Base-by-base conservation (phyloP, 768 basidiomycete species). In the Hypholoma fasciculare region DNA sequence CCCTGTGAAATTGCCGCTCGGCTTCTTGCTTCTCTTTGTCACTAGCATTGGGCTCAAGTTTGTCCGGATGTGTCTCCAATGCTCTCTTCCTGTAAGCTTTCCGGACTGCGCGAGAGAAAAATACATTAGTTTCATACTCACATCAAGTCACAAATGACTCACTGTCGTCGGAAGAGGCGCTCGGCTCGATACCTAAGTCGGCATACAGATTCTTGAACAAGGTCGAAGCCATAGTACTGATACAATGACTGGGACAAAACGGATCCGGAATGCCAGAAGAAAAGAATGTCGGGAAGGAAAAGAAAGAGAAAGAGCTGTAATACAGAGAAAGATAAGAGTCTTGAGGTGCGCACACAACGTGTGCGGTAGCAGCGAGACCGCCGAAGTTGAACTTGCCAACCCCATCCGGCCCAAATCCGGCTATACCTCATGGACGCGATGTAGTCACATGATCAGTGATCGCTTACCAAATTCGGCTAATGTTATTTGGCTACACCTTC, bases 1-100 rank as follows among this genome's bases (percentile, higher is more conserved):
- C 88, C 77, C 79, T 77, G 65, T 82, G 85, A 63, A 90, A 90
- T 60, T 78, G 79, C 39, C 78, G 77, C 64, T 83, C 82, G 7
- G 87, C 83, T 17, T 66, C 74, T 55, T 78, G 76, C 65, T 81
- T 84, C 58, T 83, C 81, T 56, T 76, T 71, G 44, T 79, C 78
- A 43, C 72, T 80, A 7, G 83, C 82, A 30, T 71, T 71, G 38
- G 79, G 84, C 11, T 82, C 82, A 48, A 89, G 80, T 63, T 88
- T 89, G 63, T 90, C 88, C 9, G 88, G 88, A 67, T 90, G 88
- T 1, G 89, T 89, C 68, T 87, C 85, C 26, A 90, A 74, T 9
- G 82, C 87, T 63, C 81, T 84, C 60, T 80, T 81, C 65, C 82
- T 85, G 69, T 89, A 90, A 1, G 86, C 87, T 63, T 77, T 84